Evolutionary conservation across 805 yeast genomes (phyloP), one percentile per base, ranked within the genome.

Genomic region (Saccharomyces jurei): DNA sequence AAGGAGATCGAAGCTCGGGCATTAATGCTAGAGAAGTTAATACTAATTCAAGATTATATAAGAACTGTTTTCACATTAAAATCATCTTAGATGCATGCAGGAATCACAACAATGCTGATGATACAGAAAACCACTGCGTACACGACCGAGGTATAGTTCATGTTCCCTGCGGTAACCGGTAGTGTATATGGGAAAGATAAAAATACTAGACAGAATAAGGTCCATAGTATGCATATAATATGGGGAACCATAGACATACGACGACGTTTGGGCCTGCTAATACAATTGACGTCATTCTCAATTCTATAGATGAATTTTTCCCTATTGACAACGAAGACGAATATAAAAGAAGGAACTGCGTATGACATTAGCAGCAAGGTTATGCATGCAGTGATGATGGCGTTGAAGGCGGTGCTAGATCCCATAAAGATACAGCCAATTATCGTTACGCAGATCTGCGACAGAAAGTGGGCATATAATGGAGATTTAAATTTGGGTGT

Each of bases 341-440:
- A 21, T 77, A 72, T 21, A 36, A 36, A 36, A 17, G 44, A 36
- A 17, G 88, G 88, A 44, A 84, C 76, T 13, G 77, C 62, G 65
- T 84, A 84, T 4, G 86, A 80, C 46, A 83, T 60, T 48, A 81
- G 71, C 56, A 84, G 69, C 63, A 84, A 81, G 6, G 80, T 77
- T 59, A 83, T 78, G 65, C 86, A 79, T 4, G 83, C 85, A 41
- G 79, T 76, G 27, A 81, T 80, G 72, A 84, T 77, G 22, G 88
- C 80, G 62, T 82, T 81, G 66, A 81, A 84, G 6, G 89, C 89
- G 0, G 87, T 79, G 25, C 81, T 74, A 5, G 88, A 83, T 2
- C 82, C 88, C 73, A 84, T 71, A 63, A 81, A 83, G 52, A 84
- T 76, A 67, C 84, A 78, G 4, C 86, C 85, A 56, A 82, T 73